Conservation (phyloP, 768 basidiomycete species). For the Lanmaoa rubissima region DNA sequence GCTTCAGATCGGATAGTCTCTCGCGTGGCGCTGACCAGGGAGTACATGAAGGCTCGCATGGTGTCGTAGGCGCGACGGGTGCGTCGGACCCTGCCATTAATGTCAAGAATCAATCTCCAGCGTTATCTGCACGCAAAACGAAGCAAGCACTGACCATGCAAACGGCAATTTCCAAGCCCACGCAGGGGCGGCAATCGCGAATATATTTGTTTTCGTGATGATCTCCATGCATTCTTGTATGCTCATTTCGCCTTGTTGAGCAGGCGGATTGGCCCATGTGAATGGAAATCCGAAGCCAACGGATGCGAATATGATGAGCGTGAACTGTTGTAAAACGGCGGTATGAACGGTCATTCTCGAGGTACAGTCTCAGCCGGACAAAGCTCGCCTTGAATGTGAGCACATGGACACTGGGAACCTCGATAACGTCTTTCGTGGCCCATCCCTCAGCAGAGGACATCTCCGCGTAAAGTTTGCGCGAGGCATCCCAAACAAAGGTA, state of each 20-base stretch:
- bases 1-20: constrained; percentile 9
- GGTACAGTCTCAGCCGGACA: not conserved
- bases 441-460: constrained; percentile 19
- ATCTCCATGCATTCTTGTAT: constrained; percentile 22
- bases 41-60: constrained; percentile 21
- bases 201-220: constrained; percentile 9
- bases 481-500: constrained; percentile 20
- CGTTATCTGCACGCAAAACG: not conserved
- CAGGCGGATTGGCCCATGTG: constrained; percentile 18
- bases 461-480: constrained; percentile 19
- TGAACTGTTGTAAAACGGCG: constrained; percentile 9
- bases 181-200: constrained; percentile 17
- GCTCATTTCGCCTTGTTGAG: constrained; percentile 15
- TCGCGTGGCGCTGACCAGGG: constrained; percentile 8
- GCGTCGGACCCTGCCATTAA: constrained; percentile 17
- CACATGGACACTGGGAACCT: constrained; percentile 11
- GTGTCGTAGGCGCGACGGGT: constrained; percentile 22
- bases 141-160: constrained; percentile 6
- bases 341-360: not conserved
- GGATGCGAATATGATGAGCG: constrained; percentile 22
- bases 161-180: constrained; percentile 27
- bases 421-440: constrained; percentile 15
- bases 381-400: constrained; percentile 21
- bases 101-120: not conserved
- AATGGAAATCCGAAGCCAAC: constrained; percentile 26